Evolutionary conservation across 164 flowering plant genomes (phyloP), one percentile per base, ranked within the genome.

Genomic region (Annona squamosa): DNA sequence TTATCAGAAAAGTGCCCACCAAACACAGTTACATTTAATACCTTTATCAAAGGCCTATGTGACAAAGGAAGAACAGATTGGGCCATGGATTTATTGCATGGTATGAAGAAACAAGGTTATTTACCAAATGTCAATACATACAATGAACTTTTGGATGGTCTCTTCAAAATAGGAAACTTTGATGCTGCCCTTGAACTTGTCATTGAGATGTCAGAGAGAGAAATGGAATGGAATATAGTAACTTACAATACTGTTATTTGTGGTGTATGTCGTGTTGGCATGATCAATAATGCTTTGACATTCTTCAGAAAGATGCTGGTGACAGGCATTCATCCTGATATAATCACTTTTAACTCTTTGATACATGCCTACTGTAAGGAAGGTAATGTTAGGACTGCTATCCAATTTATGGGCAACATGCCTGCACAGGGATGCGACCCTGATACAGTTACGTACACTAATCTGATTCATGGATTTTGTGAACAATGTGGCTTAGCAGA

Each of bases 81-180:
- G 85, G 96, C 91, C 26, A 45, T 87, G 48, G 71, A 83, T 61
- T 73, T 85, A 73, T 83, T 87, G 46, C 69, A 81, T 78, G 81
- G 85, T 80, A 89, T 94, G 94, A 81, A 67, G 74, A 75, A 63
- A 16, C 74, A 81, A 72, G 89, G 88, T 59, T 89, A 90, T 74
- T 67, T 59, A 0, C 93, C 97, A 37, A 84, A 85, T 70, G 71
- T 80, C 41, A 84, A 77, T 6, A 91, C 97, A 2, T 94, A 82
- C 71, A 94, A 94, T 76, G 92, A 86, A 83, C 78, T 90, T 26
- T 66, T 91, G 76, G 79, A 86, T 79, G 94, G 89, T 73, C 88
- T 90, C 59, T 81, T 75, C 75, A 86, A 76, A 74, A 82, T 48
- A n/a, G 75, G 80, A 18, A 76, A 83, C 68, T 72, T 76, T 12